Evolutionary conservation across 2,329 filamentous ascomycete species (phyloP).

Genomic region (Fusarium floridanum): DNA sequence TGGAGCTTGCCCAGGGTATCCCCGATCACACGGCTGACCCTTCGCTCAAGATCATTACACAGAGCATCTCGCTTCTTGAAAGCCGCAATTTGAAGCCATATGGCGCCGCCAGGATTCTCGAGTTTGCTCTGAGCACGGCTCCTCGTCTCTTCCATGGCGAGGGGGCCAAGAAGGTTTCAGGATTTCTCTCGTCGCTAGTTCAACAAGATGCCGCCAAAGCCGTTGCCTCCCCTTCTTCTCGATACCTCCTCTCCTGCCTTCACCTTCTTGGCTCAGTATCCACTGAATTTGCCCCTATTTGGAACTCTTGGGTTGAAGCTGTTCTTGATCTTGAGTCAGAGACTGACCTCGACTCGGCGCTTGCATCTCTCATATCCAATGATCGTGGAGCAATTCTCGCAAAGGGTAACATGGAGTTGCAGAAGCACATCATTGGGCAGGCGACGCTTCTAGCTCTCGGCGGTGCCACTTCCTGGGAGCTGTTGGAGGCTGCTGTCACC

Average conservation of each 20-base stretch:
- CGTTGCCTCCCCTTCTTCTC: conserved; percentile 76
- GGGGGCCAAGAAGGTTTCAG: conserved; percentile 53
- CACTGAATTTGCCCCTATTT: conserved; percentile 56
- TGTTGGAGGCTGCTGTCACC: conserved; percentile 63
- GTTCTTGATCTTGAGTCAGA: conserved; percentile 53
- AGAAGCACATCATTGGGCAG: conserved; percentile 60
- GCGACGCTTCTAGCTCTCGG: conserved; percentile 56
- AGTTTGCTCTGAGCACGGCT: conserved; percentile 53
- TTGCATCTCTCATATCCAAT: conserved; percentile 63
- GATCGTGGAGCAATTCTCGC: conserved; percentile 56
- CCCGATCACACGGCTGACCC: conserved; percentile 49
- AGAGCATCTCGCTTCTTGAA: conserved; percentile 58
- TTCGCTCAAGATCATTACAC: conserved; percentile 49
- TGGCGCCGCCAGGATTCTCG: conserved; percentile 64
- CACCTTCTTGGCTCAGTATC: conserved; percentile 64
- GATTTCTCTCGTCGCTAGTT: conserved; percentile 64
- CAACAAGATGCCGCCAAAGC: conserved; percentile 68
- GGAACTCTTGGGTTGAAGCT: conserved; percentile 59
- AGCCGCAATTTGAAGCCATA: conserved; percentile 69
- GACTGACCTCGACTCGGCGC: conserved; percentile 45
- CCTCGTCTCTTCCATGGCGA: conserved; percentile 57
- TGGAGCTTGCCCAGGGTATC: conserved; percentile 22
- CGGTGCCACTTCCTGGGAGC: conserved; percentile 53
- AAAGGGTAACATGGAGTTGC: conserved; percentile 56
- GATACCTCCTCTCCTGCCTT: conserved; percentile 75